Evolutionary conservation across 441 rosid genomes (phyloP).

Genomic region (Corymbia calophylla): DNA sequence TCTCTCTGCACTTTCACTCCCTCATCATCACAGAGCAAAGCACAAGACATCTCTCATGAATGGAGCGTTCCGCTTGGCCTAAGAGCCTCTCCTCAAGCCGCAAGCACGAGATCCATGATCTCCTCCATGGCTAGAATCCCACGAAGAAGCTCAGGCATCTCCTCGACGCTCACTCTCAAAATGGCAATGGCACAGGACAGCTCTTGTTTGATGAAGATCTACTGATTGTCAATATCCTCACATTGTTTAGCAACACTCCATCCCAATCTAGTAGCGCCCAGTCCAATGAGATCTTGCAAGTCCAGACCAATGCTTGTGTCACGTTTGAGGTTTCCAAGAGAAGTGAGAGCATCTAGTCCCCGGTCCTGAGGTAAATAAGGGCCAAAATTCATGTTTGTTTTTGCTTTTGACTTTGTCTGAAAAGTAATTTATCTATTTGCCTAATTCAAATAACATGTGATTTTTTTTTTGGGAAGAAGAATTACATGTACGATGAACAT

Average conservation of each 20-base stretch:
- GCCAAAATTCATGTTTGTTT: too few relatives aligned
- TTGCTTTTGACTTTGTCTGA: too few relatives aligned
- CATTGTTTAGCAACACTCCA: background rate
- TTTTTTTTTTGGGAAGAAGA: background rate
- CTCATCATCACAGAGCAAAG: background rate
- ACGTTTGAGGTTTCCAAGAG: background rate
- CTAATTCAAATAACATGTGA: too few relatives aligned
- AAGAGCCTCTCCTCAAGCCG: background rate
- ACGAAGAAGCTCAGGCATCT: background rate
- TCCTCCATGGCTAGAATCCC: background rate
- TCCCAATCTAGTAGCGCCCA: conserved; percentile 1
- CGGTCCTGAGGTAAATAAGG: background rate
- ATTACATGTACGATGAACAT: background rate
- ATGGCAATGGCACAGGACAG: background rate
- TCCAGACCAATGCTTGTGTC: background rate
- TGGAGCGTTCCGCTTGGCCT: background rate
- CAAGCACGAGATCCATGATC: background rate
- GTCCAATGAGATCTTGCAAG: background rate
- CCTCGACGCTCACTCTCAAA: background rate
- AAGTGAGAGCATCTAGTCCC: background rate
- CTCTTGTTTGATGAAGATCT: background rate
- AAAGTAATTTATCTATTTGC: too few relatives aligned
- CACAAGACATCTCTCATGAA: background rate
- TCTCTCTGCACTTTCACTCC: background rate
- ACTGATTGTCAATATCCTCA: background rate